Evolutionary conservation across 306 rosid genomes (phyloP).

Genomic region (cucumber (Cucumis sativus)): DNA sequence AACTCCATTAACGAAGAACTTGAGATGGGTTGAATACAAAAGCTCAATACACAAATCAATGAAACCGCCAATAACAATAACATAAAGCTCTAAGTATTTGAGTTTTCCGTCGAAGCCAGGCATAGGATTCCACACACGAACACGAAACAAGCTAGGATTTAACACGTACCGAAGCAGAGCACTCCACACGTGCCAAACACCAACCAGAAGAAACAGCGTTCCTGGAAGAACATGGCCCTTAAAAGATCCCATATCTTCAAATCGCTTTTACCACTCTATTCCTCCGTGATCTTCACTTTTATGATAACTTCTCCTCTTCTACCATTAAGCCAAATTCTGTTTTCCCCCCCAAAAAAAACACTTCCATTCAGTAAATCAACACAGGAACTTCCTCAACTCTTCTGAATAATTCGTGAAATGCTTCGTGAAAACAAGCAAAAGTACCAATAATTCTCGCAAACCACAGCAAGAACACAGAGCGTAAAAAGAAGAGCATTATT

Average conservation of each 20-base stretch:
- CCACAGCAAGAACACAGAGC: not conserved
- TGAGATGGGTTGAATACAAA: conserved; percentile 84
- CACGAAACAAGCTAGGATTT: conserved; percentile 41
- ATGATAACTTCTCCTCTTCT: not conserved
- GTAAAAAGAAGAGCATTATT: not conserved
- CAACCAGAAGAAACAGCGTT: conserved; percentile 76
- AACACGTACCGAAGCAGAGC: conserved; percentile 44
- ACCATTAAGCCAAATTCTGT: not conserved
- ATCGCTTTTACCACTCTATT: not conserved
- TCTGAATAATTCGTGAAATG: not conserved
- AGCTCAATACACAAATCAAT: conserved; percentile 84
- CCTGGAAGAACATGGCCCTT: conserved; percentile 91
- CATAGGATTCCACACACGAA: conserved; percentile 69
- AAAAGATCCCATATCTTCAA: conserved; percentile 73
- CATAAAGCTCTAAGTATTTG: conserved; percentile 70
- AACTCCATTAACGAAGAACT: conserved; percentile 55
- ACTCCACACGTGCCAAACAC: conserved; percentile 87
- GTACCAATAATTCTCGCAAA: not conserved
- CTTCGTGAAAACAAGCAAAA: not conserved
- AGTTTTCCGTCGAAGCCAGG: conserved; percentile 74
- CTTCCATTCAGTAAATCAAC: not conserved
- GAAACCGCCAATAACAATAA: conserved; percentile 60
- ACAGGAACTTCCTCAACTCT: not conserved
- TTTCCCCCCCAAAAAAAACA: not conserved
- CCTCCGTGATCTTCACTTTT: conserved; percentile 3